Evolutionary conservation across 345 rosid genomes (phyloP).

Genomic region (Tarenaya hassleriana): DNA sequence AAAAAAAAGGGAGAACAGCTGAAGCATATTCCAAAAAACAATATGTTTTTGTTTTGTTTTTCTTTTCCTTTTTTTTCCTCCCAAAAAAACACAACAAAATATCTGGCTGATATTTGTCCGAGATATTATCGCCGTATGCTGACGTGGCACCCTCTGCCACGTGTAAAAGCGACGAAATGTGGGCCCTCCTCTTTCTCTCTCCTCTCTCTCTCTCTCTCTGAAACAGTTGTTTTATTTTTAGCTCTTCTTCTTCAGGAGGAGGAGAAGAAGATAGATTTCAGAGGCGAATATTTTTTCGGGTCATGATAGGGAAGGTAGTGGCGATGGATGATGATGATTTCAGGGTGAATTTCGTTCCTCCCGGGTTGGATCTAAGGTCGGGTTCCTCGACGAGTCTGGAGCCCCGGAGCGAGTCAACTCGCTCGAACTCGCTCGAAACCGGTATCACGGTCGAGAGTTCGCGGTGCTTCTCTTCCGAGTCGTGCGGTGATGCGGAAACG

Average conservation of each 20-base stretch:
- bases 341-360: conserved; percentile 22
- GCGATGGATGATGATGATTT: conserved; percentile 21
- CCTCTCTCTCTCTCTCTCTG: conserved; percentile 10
- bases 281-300: not conserved
- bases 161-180: conserved; percentile 65
- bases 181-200: conserved; percentile 29
- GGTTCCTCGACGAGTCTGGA: conserved; percentile 12
- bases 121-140: conserved; percentile 38
- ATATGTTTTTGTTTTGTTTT: too few relatives aligned
- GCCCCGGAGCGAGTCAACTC: conserved; percentile 30
- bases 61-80: too few relatives aligned
- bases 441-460: conserved; percentile 31
- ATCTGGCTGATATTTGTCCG: conserved; percentile 34
- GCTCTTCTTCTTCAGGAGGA: not conserved
- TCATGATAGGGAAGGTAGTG: conserved; percentile 5
- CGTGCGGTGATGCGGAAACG: conserved; percentile 15
- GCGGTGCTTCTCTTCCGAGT: not conserved
- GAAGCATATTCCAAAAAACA: not conserved
- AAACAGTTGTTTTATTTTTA: not conserved
- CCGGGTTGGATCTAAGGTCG: conserved; percentile 29
- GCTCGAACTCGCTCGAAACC: conserved; percentile 36
- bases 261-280: too few relatives aligned
- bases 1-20: too few relatives aligned
- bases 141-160: conserved; percentile 44
- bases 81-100: conserved; percentile 20